Evolutionary conservation across 257 asterid genomes (phyloP), one percentile per base, ranked within the genome.

Genomic region (Nicotiana attenuata): DNA sequence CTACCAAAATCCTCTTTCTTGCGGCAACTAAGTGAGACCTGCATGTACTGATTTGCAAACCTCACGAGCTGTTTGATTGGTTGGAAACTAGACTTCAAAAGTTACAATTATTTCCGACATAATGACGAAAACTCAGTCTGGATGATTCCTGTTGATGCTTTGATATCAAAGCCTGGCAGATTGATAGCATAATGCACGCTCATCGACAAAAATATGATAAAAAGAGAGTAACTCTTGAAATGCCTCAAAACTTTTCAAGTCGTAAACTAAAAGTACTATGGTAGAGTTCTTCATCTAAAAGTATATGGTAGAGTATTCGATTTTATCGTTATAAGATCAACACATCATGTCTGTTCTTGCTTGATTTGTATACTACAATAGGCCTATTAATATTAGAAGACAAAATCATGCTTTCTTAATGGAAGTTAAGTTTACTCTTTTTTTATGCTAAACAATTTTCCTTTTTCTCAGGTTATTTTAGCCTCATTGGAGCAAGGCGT

Each of bases 401-500:
- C 50, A 29, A 16, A 45, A 64, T 29, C 73, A 45, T 45, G 38
- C 78, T 45, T 69, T 71, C 38, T 45, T 52, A 71, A 45, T 80
- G 77, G 64, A 65, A 20, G 33, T 28, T 38, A 63, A 50, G 19
- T 63, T 80, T 63, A 80, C 60, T 24, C 17, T 80, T 52, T 71
- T n/a, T 16, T 65, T 50, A 61, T 47, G 77, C 77, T 63, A 56
- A 80, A 47, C 19, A 59, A 69, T 71, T 68, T 66, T 41, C 81
- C 53, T 56, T 56, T 80, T 84, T 83, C 87, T 83, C 89, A 96
- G 99, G 99, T 96, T 83, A 94, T 96, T 82, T 83, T 89, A 82
- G 91, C 97, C 77, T 94, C 98, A 4, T 87, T 96, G 92, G 98
- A 96, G 89, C 86, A 94, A 78, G 99, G 99, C 20, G 95, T 96